Percentiles rank a stretch among this genome's conserved stretches.
Conservation (phyloP, 129 eudicot genomes). For the Gnaphalium uliginosum region DNA sequence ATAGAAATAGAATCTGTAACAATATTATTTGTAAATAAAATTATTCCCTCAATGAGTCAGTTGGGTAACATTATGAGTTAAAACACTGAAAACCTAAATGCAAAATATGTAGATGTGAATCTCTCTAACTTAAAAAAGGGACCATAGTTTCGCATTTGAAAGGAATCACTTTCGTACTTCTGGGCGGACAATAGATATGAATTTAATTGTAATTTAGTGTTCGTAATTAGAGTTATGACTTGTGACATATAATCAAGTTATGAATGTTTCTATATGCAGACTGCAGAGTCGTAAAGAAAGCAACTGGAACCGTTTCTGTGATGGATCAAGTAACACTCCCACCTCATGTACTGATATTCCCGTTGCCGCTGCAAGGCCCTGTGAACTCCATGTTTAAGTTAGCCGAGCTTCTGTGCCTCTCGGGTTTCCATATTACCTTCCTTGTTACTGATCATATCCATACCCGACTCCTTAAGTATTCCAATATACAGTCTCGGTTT, state of each 20-base stretch:
- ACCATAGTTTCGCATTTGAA: no score
- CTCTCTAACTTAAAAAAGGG: no score
- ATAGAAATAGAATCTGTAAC: neutral
- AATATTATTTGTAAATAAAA: neutral
- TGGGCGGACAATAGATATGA: neutral
- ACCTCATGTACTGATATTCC: conserved; percentile 70
- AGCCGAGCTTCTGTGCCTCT: conserved; percentile 61
- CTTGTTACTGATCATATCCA: conserved; percentile 52
- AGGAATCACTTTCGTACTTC: no score
- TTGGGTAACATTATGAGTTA: neutral
- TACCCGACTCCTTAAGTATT: conserved; percentile 47
- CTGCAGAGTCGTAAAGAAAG: conserved; percentile 10
- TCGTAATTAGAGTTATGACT: neutral
- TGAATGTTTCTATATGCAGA: conserved; percentile 9
- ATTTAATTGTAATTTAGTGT: neutral
- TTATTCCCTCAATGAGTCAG: neutral
- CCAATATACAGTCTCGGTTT: conserved; percentile 49
- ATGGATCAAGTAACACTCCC: conserved; percentile 35
- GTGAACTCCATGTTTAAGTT: conserved; percentile 67
- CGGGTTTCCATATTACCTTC: conserved; percentile 62
- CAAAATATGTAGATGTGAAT: no score
- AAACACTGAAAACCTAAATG: no score
- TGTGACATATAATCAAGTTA: neutral
- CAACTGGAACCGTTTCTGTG: neutral
- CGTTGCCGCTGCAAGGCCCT: conserved; percentile 70